These are phyloP conservation scores for Rhizophora mangle DNA, from an alignment of 345 rosid genomes.

Conservation along the genomic window DNA sequence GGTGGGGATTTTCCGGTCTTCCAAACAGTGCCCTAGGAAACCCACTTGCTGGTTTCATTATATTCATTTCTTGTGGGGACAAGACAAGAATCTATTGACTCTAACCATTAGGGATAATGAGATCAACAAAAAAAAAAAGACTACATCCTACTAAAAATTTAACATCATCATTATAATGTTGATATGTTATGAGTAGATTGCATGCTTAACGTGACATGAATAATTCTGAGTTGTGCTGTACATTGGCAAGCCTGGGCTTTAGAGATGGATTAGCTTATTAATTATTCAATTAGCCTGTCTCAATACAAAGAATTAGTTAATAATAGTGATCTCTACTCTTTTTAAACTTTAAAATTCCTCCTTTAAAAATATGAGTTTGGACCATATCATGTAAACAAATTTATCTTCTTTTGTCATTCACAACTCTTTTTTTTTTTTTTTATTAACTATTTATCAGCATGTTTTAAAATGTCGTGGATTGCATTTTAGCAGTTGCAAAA, in stretches of 20 bases:
- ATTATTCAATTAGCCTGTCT: background rate
- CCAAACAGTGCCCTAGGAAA: constrained; percentile 19
- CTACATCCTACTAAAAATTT: constrained; percentile 25
- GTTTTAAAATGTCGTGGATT: too few species aligned
- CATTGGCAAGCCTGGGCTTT: background rate
- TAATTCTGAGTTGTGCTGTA: constrained; percentile 18
- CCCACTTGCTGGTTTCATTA: constrained; percentile 31
- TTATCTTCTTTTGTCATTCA: too few species aligned
- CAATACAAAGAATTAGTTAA: background rate
- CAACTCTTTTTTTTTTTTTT: too few species aligned
- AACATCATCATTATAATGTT: constrained; percentile 36
- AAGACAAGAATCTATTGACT: constrained; percentile 32
- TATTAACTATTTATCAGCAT: too few species aligned
- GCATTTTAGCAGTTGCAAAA: too few species aligned
- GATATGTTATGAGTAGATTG: constrained; percentile 43
- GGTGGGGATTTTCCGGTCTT: constrained; percentile 2
- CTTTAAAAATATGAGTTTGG: too few species aligned
- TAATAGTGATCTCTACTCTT: background rate
- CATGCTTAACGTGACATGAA: constrained; percentile 40
- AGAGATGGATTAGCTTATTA: constrained; percentile 11
- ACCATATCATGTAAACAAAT: too few species aligned
- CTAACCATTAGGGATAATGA: constrained; percentile 14
- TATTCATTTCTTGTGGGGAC: constrained; percentile 17
- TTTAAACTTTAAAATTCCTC: background rate
- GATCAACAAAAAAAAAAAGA: constrained; percentile 11